Conservation (phyloP, 2,329 filamentous ascomycete genomes). For the Zasmidium citrigriseum region DNA sequence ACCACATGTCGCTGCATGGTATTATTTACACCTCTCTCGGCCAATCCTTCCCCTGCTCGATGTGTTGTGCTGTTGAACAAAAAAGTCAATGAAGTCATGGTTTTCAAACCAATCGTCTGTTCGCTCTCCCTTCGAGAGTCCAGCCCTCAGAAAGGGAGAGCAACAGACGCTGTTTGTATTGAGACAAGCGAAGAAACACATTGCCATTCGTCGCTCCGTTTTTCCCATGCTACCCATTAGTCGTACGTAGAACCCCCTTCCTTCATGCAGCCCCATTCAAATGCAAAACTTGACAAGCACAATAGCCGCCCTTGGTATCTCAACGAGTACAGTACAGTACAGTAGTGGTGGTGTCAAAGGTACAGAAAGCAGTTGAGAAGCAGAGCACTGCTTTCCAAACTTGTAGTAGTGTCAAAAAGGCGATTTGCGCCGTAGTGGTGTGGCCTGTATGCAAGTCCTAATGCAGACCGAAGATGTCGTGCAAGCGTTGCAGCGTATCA, state of each 20-base stretch:
- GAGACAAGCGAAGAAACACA: slow-evolving; percentile 5
- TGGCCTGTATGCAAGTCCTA: neutral
- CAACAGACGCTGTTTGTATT: neutral
- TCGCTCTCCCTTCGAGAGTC: slow-evolving; percentile 5
- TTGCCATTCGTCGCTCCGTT: neutral
- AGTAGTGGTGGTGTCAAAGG: neutral
- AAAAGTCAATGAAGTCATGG: slow-evolving; percentile 7
- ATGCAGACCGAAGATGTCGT: slow-evolving; percentile 2
- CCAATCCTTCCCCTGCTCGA: too few species aligned
- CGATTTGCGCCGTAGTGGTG: neutral
- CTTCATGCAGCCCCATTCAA: neutral
- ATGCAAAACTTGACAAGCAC: neutral
- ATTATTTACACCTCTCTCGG: slow-evolving; percentile 22
- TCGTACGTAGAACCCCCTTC: neutral
- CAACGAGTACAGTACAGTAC: neutral
- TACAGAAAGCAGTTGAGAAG: neutral
- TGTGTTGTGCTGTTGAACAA: too few species aligned
- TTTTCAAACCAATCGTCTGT: too few species aligned
- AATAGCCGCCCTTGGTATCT: neutral
- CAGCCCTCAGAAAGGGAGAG: neutral
- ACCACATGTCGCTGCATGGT: slow-evolving; percentile 17
- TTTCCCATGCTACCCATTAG: neutral
- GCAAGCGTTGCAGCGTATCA: neutral
- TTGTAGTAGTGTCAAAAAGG: too few species aligned
- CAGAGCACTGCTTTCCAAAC: too few species aligned